Evolutionary conservation across 2,329 filamentous ascomycete species (phyloP), one percentile per base, ranked within the genome.

Genomic region (Phialemoniopsis sp.): DNA sequence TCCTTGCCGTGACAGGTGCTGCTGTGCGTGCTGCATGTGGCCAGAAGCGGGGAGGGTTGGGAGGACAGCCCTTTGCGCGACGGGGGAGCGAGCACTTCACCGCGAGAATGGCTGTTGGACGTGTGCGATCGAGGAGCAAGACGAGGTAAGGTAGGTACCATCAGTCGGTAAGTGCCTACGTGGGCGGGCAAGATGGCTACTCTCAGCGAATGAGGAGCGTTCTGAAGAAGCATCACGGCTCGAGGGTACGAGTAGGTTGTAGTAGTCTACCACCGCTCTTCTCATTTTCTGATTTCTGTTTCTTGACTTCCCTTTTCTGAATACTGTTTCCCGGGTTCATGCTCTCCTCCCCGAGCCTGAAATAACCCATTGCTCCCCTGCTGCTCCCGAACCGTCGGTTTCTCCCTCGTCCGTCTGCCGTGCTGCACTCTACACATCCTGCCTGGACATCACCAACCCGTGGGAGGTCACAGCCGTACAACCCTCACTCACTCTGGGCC

Each of bases 401-500:
- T 28, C 28, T 16, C 34, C n/a, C 26, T n/a, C 29, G 16, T 37
- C 35, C 35, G 29, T 28, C 28, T 31, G 16, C 12, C 8, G 16
- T 16, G 21, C 33, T 14, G n/a, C 16, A 12, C 17, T 21, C 17
- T 13, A 21, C 7, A 17, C n/a, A 21, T 34, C 12, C 13, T 34
- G 32, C 32, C 32, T 21, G 19, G 32, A 29, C 26, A 39, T 33
- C 36, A 39, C 38, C 36, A 29, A 29, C 32, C 32, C 32, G 40
- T 39, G 36, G 38, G 28, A 9, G 21, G 18, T 32, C 30, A n/a
- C 30, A n/a, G 30, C 13, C 13, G 30, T 26, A 28, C n/a, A 2
- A 16, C 32, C 15, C 28, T 13, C 15, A 8, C 28, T 13, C 15
- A 8, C 13, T 40, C 17, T 33, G 12, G 19, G 17, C 14, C 37